Conservation (phyloP, 1,284 basidiomycete genomes). For the Heterobasidion parviporum region DNA sequence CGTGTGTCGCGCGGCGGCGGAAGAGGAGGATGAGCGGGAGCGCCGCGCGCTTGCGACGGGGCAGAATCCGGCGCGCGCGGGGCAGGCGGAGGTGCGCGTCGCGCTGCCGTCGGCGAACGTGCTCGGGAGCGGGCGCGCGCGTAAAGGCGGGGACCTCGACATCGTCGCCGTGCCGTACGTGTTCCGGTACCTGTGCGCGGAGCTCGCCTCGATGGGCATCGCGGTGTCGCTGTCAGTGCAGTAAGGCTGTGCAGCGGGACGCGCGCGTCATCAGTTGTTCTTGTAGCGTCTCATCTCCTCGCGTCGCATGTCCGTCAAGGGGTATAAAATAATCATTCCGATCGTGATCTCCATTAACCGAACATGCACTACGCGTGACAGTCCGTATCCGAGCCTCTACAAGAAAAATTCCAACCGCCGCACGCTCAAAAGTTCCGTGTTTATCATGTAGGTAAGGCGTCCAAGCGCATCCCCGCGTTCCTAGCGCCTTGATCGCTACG, state of each 20-base stretch:
- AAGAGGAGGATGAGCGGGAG: constrained; percentile 50
- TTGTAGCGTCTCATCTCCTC: neutral
- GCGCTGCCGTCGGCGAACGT: constrained; percentile 60
- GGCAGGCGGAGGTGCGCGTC: constrained; percentile 46
- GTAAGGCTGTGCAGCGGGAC: constrained; percentile 11
- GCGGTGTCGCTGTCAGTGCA: constrained; percentile 67
- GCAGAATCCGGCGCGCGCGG: constrained; percentile 25
- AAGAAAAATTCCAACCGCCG: no score
- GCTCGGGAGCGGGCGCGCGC: constrained; percentile 33
- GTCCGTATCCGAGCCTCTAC: no score
- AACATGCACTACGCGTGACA: no score
- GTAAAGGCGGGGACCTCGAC: constrained; percentile 78
- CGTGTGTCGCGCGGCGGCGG: constrained; percentile 71
- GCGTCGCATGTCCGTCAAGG: neutral
- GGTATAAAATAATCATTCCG: no score
- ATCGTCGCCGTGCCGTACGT: constrained; percentile 96
- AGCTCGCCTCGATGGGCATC: constrained; percentile 82
- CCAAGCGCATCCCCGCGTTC: no score
- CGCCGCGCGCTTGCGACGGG: constrained; percentile 46
- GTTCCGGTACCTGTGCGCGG: constrained; percentile 83
- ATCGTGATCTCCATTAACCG: no score
- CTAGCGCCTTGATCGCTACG: no score
- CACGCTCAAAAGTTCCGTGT: no score
- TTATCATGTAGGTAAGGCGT: no score
- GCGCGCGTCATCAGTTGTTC: neutral